Conservation (phyloP, 164 flowering plant species). For the Echeveria elegans region DNA sequence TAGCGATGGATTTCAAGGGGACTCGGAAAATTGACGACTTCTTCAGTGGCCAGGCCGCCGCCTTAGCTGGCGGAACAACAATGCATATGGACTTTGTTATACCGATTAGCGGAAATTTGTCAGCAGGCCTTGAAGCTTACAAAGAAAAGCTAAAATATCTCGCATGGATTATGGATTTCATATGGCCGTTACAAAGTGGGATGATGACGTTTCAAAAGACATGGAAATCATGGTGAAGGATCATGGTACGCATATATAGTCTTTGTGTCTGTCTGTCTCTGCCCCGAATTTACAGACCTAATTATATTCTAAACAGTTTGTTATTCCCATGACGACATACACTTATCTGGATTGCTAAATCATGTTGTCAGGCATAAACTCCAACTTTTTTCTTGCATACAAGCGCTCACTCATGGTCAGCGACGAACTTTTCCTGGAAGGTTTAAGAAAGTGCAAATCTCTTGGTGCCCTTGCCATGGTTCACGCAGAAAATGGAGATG, state of each 20-base stretch:
- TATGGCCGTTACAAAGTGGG: conserved; percentile 93
- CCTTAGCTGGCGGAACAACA: conserved; percentile 98
- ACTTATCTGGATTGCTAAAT: conserved; percentile 1
- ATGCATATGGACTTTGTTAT: conserved; percentile 93
- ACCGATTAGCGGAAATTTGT: conserved; percentile 67
- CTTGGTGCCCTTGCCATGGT: conserved; percentile 97
- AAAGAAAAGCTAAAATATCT: conserved; percentile 51
- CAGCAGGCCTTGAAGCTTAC: conserved; percentile 67
- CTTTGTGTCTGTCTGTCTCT: background rate
- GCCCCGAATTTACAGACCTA: background rate
- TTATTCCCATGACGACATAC: no score
- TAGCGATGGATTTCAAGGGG: conserved; percentile 76
- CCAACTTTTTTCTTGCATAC: conserved; percentile 95
- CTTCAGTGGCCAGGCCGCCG: conserved; percentile 98
- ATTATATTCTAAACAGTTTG: background rate
- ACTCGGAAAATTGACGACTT: conserved; percentile 77
- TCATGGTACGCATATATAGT: conserved; percentile 40
- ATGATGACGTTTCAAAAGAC: conserved; percentile 69
- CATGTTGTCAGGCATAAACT: conserved; percentile 60
- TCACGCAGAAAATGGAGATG: conserved; percentile 99
- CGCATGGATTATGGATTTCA: conserved; percentile 98
- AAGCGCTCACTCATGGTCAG: conserved; percentile 72
- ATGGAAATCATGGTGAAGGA: conserved; percentile 94
- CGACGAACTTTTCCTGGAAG: conserved; percentile 77
- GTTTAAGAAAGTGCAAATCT: conserved; percentile 78